These are phyloP conservation scores for Beverwykella pulmonaria DNA, from an alignment of 495 filamentous ascomycete genomes.

Conservation along the genomic window DNA sequence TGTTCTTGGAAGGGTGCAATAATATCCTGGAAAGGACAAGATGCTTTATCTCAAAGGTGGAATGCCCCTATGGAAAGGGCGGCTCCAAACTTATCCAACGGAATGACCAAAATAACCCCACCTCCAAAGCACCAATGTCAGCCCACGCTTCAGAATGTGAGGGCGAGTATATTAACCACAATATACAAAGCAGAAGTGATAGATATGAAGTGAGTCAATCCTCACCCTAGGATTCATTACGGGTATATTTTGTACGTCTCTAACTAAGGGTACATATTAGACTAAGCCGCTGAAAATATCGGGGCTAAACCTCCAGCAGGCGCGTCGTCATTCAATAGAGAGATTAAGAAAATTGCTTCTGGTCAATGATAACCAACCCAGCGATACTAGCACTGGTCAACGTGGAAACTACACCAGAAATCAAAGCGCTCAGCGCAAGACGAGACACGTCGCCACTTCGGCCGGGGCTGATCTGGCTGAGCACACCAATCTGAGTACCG, in stretches of 20 bases:
- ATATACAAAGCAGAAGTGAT: neutral
- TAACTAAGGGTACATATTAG: constrained; percentile 6
- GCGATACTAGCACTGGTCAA: constrained; percentile 81
- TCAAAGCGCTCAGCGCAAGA: constrained; percentile 74
- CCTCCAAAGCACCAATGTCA: too few species aligned
- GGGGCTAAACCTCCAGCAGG: neutral
- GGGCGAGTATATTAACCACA: too few species aligned
- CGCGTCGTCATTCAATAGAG: neutral
- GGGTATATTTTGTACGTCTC: constrained; percentile 17
- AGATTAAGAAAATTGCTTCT: constrained; percentile 35
- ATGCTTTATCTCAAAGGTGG: too few species aligned
- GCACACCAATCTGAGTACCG: constrained; percentile 83
- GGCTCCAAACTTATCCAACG: too few species aligned
- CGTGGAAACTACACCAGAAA: constrained; percentile 77
- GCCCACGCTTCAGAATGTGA: too few species aligned
- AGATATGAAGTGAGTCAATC: neutral
- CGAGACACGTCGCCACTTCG: constrained; percentile 73
- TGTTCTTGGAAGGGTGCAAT: too few species aligned
- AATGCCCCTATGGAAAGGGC: too few species aligned
- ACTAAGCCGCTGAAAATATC: neutral
- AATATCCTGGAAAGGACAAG: too few species aligned
- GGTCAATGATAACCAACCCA: constrained; percentile 68
- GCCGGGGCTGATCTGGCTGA: constrained; percentile 75
- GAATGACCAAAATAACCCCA: too few species aligned
- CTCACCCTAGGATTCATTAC: neutral